Base-by-base conservation (phyloP, 345 rosid genomes). In the Brassica incana region DNA sequence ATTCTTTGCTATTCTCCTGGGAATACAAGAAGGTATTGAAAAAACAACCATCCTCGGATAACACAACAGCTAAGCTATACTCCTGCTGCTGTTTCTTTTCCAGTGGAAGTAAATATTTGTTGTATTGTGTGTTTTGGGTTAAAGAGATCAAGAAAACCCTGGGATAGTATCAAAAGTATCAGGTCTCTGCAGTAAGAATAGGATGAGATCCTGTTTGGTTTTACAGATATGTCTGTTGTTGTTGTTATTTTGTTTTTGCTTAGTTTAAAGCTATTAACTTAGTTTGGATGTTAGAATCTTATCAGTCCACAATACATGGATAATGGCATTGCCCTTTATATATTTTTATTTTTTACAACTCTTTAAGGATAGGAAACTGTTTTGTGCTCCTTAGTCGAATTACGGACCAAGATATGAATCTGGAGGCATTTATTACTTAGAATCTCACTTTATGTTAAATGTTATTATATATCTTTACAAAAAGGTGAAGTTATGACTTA, bases 31-130 rank as follows among this genome's bases (percentile, higher is more conserved):
- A 74, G 32, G 20, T 14, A 33, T 65, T 14, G 4, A 52, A 65
- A 12, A 65, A 64, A 38, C 67, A 72, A 72, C 76, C 25, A 72
- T 60, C 76, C 65, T 65, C 54, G 65, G 78, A 65, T 52, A 75
- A 33, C 36, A 75, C 71, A 65, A 20, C 71, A 65, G 71, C 70
- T 52, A 52, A 74, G 71, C 64, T 27, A 25, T 32, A 50, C 52
- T 33, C 64, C 43, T 65, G 64, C 71, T 18, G 72, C 33, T 75
- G 71, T 52, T 74, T 12, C 67, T 63, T 54, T 73, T 43, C 77
- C 69, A 63, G 0, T 30, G 48, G 69, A 65, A 75, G 78, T 75
- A 75, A 30, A 75, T 75, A 75, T 65, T 48, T 50, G 65, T 48
- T 65, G 33, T 33, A 65, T 65, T 75, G 65, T 65, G 71, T 61